phyloP scores from a whole-genome alignment of 2,329 filamentous ascomycete genomes.

The Microsporum ferrugineum region DNA sequence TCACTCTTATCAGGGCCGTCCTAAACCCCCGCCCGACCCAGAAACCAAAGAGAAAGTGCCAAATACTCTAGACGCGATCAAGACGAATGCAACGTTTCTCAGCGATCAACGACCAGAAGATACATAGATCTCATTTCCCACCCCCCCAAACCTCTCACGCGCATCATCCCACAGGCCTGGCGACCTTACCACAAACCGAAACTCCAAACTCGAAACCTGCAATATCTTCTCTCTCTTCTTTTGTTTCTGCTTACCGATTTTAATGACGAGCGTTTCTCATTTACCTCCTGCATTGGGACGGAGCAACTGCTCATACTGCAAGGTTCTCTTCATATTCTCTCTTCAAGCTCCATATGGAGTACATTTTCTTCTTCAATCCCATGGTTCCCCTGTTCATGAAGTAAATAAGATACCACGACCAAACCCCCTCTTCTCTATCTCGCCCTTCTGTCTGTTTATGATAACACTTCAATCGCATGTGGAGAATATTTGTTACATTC shows the following conservation, averaged over 20 bases:
- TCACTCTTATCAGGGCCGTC: slow-evolving; percentile 29
- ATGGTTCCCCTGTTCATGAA: background rate
- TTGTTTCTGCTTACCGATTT: slow-evolving; percentile 3
- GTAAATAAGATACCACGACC: background rate
- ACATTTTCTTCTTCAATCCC: background rate
- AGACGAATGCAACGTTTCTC: background rate
- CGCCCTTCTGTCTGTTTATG: background rate
- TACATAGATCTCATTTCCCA: background rate
- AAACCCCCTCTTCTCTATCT: background rate
- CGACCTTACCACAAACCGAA: background rate
- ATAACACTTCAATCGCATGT: background rate
- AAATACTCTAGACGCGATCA: slow-evolving; percentile 6
- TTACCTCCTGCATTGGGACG: slow-evolving; percentile 5
- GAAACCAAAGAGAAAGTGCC: slow-evolving; percentile 35
- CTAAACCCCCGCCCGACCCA: slow-evolving; percentile 37
- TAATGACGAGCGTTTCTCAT: slow-evolving; percentile 6
- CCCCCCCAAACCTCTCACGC: background rate
- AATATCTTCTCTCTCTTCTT: background rate
- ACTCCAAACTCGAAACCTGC: background rate
- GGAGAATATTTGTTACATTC: background rate
- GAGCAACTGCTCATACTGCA: slow-evolving; percentile 5
- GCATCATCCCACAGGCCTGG: background rate
- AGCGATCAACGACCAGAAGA: background rate
- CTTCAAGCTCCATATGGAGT: background rate
- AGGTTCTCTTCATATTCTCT: background rate